A percentile compares a stretch with the other conserved stretches of the same genome.
Evolutionary conservation across 1,284 basidiomycete species (phyloP).

Genomic region (Pseudozyma sp.): DNA sequence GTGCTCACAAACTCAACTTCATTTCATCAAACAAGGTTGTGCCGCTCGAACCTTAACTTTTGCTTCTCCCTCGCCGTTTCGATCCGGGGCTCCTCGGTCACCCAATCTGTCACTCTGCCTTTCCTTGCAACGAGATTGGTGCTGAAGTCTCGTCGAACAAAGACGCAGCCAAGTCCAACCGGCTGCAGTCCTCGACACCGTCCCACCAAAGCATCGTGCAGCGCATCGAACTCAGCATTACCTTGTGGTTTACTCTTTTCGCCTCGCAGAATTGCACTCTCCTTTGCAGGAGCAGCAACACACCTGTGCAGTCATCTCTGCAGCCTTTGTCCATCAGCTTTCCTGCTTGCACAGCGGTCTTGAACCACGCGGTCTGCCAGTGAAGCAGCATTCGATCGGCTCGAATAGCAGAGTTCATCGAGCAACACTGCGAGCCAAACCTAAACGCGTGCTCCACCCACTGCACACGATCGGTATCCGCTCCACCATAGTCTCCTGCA

Average conservation of each 20-base stretch:
- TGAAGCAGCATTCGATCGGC: too few relatives aligned
- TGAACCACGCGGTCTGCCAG: neutral
- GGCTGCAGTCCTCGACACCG: conserved; percentile 5
- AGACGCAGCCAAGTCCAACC: neutral
- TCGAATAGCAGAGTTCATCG: neutral
- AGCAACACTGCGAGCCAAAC: neutral
- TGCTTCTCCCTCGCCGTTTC: neutral
- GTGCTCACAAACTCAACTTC: conserved; percentile 23
- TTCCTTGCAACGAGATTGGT: conserved; percentile 4
- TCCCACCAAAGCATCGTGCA: conserved; percentile 25
- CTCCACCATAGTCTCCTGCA: too few relatives aligned
- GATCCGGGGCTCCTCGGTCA: too few relatives aligned
- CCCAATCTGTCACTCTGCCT: neutral
- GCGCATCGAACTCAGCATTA: neutral
- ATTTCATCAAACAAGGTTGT: conserved; percentile 38
- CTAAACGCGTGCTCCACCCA: neutral
- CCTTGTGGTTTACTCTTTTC: neutral
- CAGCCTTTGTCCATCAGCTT: neutral
- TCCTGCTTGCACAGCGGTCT: neutral
- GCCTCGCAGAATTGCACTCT: neutral
- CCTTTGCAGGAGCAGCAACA: neutral
- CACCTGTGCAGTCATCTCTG: neutral
- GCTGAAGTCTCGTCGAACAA: neutral
- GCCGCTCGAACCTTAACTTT: conserved; percentile 38
- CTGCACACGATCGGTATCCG: too few relatives aligned